phyloP scores from a whole-genome alignment of 495 filamentous ascomycete genomes.

The Penicillium lagena region DNA sequence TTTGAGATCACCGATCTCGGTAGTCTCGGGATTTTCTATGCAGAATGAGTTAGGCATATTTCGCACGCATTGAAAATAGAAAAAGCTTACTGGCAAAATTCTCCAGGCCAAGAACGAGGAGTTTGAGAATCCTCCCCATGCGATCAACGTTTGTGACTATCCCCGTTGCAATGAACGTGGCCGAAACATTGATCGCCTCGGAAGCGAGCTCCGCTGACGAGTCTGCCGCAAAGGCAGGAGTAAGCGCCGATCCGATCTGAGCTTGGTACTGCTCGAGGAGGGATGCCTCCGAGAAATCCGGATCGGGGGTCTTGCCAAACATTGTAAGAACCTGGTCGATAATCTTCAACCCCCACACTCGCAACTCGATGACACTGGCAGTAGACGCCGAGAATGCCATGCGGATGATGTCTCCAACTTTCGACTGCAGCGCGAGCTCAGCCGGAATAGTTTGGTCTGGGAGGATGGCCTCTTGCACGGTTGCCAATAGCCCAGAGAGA shows the following conservation, averaged over 20 bases:
- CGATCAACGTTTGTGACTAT: constrained; percentile 97
- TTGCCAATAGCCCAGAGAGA: constrained; percentile 73
- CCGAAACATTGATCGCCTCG: constrained; percentile 96
- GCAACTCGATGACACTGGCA: constrained; percentile 79
- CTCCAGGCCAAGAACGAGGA: constrained; percentile 84
- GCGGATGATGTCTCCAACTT: constrained; percentile 86
- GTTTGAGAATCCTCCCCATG: constrained; percentile 94
- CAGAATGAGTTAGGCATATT: constrained; percentile 2
- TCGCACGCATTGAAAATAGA: too few species aligned
- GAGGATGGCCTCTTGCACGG: constrained; percentile 66
- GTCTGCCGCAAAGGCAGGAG: constrained; percentile 91
- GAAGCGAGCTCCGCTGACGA: constrained; percentile 93
- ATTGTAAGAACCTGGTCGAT: constrained; percentile 91
- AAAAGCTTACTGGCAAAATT: constrained; percentile 65
- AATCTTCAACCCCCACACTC: constrained; percentile 85
- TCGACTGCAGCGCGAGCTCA: constrained; percentile 68
- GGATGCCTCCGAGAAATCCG: constrained; percentile 92
- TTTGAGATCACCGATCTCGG: constrained; percentile 87
- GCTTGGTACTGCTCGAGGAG: constrained; percentile 97
- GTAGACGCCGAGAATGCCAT: constrained; percentile 98
- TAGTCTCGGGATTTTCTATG: constrained; percentile 63
- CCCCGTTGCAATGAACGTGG: constrained; percentile 90
- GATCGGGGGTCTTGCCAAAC: constrained; percentile 93
- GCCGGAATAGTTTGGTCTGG: constrained; percentile 65
- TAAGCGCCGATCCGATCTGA: constrained; percentile 93